These are phyloP conservation scores for Pseudohalonectria lignicola DNA, from an alignment of 2,329 filamentous ascomycete species.

Conservation along the genomic window DNA sequence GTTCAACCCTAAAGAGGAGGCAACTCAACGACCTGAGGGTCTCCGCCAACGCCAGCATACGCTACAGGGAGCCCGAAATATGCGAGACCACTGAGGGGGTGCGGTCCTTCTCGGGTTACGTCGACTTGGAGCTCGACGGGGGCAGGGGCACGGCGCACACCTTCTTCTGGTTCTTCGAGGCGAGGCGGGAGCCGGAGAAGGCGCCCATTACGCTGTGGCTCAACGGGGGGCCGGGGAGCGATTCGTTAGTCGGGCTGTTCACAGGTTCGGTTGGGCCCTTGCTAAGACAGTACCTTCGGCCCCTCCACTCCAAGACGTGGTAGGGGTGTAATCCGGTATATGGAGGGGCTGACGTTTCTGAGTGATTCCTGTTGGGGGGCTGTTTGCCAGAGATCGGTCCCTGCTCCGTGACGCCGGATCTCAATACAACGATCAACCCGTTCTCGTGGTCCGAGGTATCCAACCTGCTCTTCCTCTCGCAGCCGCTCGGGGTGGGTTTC, in stretches of 20 bases:
- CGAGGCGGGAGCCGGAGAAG: constrained; percentile 7
- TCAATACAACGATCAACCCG: constrained; percentile 38
- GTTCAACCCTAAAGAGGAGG: too few relatives aligned
- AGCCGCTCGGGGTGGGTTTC: constrained; percentile 28
- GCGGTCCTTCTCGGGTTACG: constrained; percentile 45
- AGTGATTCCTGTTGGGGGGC: neutral
- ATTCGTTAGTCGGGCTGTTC: constrained; percentile 3
- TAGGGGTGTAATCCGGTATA: too few relatives aligned
- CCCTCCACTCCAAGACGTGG: too few relatives aligned
- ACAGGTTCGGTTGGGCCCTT: constrained; percentile 3
- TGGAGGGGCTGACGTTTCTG: neutral
- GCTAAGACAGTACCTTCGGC: too few relatives aligned
- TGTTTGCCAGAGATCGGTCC: constrained; percentile 8
- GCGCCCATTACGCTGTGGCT: constrained; percentile 12
- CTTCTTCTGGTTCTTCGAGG: constrained; percentile 53
- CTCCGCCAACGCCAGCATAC: neutral
- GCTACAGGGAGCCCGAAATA: constrained; percentile 16
- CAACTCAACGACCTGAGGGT: neutral
- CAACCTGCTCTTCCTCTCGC: constrained; percentile 57
- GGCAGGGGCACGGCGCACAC: constrained; percentile 35
- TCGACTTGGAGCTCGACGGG: constrained; percentile 28
- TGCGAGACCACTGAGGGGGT: constrained; percentile 47
- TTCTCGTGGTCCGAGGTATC: constrained; percentile 38
- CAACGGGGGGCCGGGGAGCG: constrained; percentile 11
- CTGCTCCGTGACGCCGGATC: constrained; percentile 32